Evolutionary conservation across 1,284 basidiomycete species (phyloP).

Genomic region (Cutaneotrichosporon sp.): DNA sequence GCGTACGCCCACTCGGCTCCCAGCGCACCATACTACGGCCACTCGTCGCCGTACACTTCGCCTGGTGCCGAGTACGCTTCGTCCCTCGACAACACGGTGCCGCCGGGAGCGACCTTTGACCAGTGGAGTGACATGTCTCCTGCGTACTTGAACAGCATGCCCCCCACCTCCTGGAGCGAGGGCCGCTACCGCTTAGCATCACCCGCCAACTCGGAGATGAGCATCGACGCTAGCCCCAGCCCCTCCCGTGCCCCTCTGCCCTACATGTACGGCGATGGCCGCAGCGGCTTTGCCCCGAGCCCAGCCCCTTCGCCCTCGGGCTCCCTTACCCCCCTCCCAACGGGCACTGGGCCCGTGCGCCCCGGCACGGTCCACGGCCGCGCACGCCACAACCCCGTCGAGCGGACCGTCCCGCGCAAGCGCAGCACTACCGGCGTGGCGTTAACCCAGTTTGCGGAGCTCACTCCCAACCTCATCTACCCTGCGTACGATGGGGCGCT

Average conservation of each 20-base stretch:
- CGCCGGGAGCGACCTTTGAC: not conserved
- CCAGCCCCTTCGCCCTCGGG: not conserved
- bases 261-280: not conserved
- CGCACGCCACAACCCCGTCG: not conserved
- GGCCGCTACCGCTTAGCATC: not conserved
- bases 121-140: not conserved
- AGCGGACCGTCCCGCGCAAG: not conserved
- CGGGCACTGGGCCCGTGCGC: not conserved
- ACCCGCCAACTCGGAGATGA: not conserved
- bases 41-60: not conserved
- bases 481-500: conserved; percentile 6
- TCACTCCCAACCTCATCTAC: conserved; percentile 1
- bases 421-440: not conserved
- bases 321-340: not conserved
- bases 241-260: not conserved
- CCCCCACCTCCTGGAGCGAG: not conserved
- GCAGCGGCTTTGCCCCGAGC: not conserved
- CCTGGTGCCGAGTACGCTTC: not conserved
- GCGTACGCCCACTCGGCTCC: not conserved
- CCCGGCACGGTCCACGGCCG: not conserved
- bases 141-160: not conserved
- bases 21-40: not conserved
- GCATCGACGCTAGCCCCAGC: not conserved
- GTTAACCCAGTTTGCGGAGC: not conserved
- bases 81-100: conserved; percentile 1